Conservation (phyloP, 1,284 basidiomycete genomes). For the Trichosporon asahii region DNA sequence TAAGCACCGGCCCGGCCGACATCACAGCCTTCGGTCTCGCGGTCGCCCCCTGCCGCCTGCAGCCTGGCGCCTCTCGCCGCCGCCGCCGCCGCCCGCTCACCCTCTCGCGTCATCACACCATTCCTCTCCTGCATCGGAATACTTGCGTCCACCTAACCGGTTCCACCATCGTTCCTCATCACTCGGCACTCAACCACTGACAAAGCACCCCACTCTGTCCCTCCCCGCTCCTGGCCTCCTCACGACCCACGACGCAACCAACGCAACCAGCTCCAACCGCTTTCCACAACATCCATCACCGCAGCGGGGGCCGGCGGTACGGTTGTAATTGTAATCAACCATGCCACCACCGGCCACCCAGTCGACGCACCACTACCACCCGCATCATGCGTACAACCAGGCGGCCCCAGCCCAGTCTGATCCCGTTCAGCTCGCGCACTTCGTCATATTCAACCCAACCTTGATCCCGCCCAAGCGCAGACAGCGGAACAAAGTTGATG, state of each 20-base stretch:
- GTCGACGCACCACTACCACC: neutral
- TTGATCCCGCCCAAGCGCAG: slow-evolving; percentile 17
- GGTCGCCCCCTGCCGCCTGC: too few relatives aligned
- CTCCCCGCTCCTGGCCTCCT: neutral
- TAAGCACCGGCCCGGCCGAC: slow-evolving; percentile 2
- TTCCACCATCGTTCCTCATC: slow-evolving; percentile 5
- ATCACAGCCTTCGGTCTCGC: neutral
- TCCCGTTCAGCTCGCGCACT: slow-evolving; percentile 35
- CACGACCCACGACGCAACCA: neutral
- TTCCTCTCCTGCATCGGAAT: slow-evolving; percentile 1
- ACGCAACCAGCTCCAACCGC: neutral
- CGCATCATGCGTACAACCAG: neutral
- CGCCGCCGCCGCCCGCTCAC: neutral
- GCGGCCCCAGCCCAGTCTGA: neutral
- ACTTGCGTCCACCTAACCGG: neutral
- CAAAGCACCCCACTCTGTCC: neutral
- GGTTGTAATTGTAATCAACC: neutral
- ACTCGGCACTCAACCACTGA: neutral
- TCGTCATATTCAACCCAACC: slow-evolving; percentile 47
- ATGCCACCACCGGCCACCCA: slow-evolving; percentile 9
- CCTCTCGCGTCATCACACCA: neutral
- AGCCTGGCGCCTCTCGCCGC: neutral
- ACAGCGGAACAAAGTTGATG: neutral
- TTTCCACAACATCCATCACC: neutral
- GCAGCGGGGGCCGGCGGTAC: slow-evolving; percentile 5